phyloP scores from a whole-genome alignment of 164 flowering plant genomes.

The Magnolia officinalis region DNA sequence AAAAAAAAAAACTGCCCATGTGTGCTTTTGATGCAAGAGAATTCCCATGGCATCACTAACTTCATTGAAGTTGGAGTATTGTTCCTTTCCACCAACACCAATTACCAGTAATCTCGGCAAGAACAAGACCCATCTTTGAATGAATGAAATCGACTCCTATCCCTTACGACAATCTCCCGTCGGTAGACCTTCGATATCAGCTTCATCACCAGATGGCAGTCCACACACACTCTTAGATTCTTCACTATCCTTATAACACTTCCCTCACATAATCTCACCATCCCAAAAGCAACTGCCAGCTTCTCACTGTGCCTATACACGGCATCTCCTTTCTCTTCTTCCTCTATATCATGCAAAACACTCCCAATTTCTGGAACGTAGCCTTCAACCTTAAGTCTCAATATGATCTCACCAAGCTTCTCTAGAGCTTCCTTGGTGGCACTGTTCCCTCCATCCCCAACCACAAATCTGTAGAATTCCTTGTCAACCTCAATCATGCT shows the following conservation, averaged over 20 bases:
- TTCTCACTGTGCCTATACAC: constrained; percentile 64
- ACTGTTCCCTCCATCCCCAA: constrained; percentile 34
- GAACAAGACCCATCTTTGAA: constrained; percentile 59
- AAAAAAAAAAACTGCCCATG: too few species aligned
- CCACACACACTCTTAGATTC: constrained; percentile 65
- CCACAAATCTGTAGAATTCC: constrained; percentile 48
- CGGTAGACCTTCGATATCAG: constrained; percentile 50
- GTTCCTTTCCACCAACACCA: neutral
- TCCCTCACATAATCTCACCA: constrained; percentile 40
- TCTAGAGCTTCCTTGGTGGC: constrained; percentile 39
- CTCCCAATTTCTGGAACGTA: constrained; percentile 46
- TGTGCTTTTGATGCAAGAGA: neutral
- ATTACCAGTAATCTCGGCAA: constrained; percentile 70
- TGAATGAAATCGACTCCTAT: constrained; percentile 61
- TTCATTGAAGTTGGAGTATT: neutral
- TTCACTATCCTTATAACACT: constrained; percentile 52
- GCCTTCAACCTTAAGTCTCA: constrained; percentile 41
- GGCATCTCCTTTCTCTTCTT: constrained; percentile 68
- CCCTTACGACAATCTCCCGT: constrained; percentile 56
- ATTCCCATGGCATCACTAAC: neutral
- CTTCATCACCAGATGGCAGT: constrained; percentile 67
- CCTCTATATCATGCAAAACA: constrained; percentile 67
- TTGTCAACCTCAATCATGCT: constrained; percentile 69
- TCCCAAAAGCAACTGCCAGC: constrained; percentile 69
- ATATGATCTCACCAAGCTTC: constrained; percentile 54